phyloP scores from a whole-genome alignment of 1,139 yeast species.

The Entelexis paramagnoliae region DNA sequence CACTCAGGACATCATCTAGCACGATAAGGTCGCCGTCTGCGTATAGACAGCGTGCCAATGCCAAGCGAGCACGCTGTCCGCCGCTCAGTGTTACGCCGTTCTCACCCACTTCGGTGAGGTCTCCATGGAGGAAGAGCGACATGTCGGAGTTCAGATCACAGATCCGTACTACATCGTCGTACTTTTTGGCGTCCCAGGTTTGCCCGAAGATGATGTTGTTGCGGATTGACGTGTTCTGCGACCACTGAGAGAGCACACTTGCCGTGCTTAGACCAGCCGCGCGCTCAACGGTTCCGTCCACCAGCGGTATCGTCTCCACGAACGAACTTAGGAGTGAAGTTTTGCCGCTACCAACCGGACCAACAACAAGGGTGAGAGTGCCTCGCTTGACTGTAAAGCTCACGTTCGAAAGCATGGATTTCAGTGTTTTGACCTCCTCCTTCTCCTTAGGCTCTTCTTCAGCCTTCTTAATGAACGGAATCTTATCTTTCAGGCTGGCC shows the following conservation, averaged over 20 bases:
- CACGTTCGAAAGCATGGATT: conserved; percentile 28
- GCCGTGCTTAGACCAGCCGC: conserved; percentile 23
- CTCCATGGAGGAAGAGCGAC: conserved; percentile 67
- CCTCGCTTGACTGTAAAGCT: conserved; percentile 41
- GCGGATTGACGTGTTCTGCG: conserved; percentile 66
- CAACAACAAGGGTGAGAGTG: conserved; percentile 58
- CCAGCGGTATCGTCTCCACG: conserved; percentile 48
- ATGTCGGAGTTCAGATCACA: conserved; percentile 65
- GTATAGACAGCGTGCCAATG: conserved; percentile 76
- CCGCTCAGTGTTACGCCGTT: conserved; percentile 86
- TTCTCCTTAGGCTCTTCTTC: background rate
- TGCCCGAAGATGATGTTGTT: conserved; percentile 68
- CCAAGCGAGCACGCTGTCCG: conserved; percentile 83
- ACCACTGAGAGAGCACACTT: conserved; percentile 60
- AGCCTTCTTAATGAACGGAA: background rate
- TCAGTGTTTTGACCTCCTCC: background rate
- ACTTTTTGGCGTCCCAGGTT: conserved; percentile 44
- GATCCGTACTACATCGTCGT: conserved; percentile 46
- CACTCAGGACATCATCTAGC: conserved; percentile 78
- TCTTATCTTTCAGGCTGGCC: background rate
- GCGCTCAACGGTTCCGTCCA: conserved; percentile 40
- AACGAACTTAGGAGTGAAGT: conserved; percentile 52
- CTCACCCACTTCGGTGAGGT: conserved; percentile 80
- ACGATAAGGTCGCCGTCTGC: conserved; percentile 54
- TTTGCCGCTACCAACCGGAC: conserved; percentile 62